Conservation (phyloP, 2,329 filamentous ascomycete genomes). For the Chaetomiaceae sp. region DNA sequence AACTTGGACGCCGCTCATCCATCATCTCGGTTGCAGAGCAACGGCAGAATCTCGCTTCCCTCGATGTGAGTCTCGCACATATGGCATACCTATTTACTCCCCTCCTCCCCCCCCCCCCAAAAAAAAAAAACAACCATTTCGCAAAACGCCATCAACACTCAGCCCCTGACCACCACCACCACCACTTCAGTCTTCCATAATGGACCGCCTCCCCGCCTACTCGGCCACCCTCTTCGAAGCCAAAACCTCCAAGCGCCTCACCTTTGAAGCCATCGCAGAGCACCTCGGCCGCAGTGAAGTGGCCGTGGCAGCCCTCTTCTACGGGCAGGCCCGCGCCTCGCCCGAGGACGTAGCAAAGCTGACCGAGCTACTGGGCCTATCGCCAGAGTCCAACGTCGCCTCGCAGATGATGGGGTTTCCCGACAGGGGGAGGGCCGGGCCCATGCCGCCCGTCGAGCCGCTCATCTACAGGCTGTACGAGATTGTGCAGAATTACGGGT, state of each 20-base stretch:
- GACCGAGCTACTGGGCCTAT: constrained; percentile 50
- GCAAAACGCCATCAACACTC: no score
- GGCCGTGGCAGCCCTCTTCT: constrained; percentile 83
- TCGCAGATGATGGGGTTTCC: constrained; percentile 68
- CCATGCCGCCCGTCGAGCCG: constrained; percentile 81
- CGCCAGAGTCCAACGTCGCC: constrained; percentile 49
- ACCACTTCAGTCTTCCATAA: constrained; percentile 45
- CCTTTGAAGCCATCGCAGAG: constrained; percentile 72
- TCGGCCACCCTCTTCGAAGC: constrained; percentile 73
- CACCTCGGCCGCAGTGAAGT: constrained; percentile 76
- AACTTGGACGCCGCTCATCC: neutral
- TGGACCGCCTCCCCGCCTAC: constrained; percentile 64
- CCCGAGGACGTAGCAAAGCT: constrained; percentile 54
- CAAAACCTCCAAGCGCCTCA: constrained; percentile 70
- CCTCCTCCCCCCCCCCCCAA: neutral
- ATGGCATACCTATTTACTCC: neutral
- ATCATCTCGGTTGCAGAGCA: constrained; percentile 25
- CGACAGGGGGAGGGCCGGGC: constrained; percentile 71
- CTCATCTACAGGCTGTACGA: constrained; percentile 89
- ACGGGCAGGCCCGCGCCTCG: constrained; percentile 60
- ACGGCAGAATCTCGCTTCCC: constrained; percentile 29
- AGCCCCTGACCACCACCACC: neutral
- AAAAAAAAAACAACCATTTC: neutral
- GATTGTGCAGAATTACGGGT: constrained; percentile 94
- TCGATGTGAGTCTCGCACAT: constrained; percentile 36